Percentiles rank a stretch among this genome's conserved stretches.
These are phyloP conservation scores for Phytomonas francai DNA, from an alignment of 208 protist genomes.

Conservation along the genomic window DNA sequence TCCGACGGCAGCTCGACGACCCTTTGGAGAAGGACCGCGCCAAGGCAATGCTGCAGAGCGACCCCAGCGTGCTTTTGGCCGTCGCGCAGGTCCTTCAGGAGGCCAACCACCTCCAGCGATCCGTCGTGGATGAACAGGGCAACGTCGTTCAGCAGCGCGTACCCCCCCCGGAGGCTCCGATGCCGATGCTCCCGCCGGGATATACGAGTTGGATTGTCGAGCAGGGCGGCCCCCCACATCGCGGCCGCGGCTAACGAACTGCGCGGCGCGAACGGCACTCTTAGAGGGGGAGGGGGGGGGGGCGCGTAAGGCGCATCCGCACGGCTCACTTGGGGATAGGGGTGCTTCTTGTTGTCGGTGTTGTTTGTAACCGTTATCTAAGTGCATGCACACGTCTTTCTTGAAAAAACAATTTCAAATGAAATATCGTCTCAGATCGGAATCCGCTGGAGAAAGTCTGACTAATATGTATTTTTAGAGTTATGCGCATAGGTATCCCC, in stretches of 20 bases:
- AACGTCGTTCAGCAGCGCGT: constrained; percentile 30
- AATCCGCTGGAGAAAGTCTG: too few relatives aligned
- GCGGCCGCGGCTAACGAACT: background rate
- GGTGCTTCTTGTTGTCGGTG: too few relatives aligned
- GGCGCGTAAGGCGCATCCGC: too few relatives aligned
- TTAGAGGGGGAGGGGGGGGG: too few relatives aligned
- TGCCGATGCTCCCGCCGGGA: constrained; percentile 40
- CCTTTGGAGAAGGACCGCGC: constrained; percentile 36
- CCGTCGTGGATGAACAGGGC: constrained; percentile 25
- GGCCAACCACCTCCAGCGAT: constrained; percentile 36
- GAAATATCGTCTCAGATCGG: too few relatives aligned
- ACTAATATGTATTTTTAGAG: too few relatives aligned
- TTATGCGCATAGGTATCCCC: too few relatives aligned
- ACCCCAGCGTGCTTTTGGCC: constrained; percentile 49
- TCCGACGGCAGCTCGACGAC: constrained; percentile 54
- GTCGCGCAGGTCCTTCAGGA: constrained; percentile 68
- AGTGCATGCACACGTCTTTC: too few relatives aligned
- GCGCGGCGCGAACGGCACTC: too few relatives aligned
- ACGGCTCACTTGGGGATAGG: too few relatives aligned
- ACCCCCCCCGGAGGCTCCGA: constrained; percentile 32
- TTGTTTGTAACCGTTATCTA: too few relatives aligned
- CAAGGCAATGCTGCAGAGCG: constrained; percentile 45
- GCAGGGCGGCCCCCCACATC: constrained; percentile 3
- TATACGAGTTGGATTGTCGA: constrained; percentile 58
- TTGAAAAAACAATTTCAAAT: too few relatives aligned